Conservation (phyloP, 1,139 yeast genomes). For the Taphrina wiesneri region DNA sequence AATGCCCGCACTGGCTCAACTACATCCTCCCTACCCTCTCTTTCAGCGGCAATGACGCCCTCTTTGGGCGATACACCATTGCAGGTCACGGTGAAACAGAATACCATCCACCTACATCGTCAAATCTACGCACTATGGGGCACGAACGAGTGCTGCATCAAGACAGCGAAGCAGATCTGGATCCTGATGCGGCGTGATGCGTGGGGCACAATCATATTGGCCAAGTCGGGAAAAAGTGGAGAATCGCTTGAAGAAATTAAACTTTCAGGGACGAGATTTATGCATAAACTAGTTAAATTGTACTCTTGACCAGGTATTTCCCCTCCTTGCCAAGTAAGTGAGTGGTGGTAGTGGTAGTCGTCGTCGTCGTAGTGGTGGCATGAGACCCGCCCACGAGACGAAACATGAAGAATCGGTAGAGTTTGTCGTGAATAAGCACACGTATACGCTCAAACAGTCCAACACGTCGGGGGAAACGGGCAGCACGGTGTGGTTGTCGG, state of each 20-base stretch:
- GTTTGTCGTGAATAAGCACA: not conserved
- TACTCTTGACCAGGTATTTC: too few relatives aligned
- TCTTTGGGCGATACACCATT: conserved; percentile 6
- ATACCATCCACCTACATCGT: conserved; percentile 23
- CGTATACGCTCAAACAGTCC: not conserved
- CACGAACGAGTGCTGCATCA: not conserved
- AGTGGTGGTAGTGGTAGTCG: too few relatives aligned
- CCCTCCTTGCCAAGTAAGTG: too few relatives aligned
- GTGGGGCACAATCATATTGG: conserved; percentile 2
- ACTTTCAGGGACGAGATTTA: not conserved
- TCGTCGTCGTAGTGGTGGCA: not conserved
- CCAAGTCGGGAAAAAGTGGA: conserved; percentile 16
- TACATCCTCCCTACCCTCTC: conserved; percentile 8
- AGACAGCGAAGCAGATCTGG: conserved; percentile 19
- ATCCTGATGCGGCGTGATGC: conserved; percentile 6
- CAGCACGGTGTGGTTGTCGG: conserved; percentile 27
- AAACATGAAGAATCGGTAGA: not conserved
- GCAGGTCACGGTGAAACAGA: conserved; percentile 5
- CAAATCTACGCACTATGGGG: not conserved
- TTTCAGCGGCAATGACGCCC: not conserved
- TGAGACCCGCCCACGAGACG: conserved; percentile 21
- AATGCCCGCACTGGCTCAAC: conserved; percentile 5
- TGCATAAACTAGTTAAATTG: not conserved
- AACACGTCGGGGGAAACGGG: conserved; percentile 23
- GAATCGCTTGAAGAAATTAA: conserved; percentile 25